Percentiles rank a stretch among this genome's conserved stretches.
phyloP scores from a whole-genome alignment of 257 asterid species.

The Solanum bulbocastanum region DNA sequence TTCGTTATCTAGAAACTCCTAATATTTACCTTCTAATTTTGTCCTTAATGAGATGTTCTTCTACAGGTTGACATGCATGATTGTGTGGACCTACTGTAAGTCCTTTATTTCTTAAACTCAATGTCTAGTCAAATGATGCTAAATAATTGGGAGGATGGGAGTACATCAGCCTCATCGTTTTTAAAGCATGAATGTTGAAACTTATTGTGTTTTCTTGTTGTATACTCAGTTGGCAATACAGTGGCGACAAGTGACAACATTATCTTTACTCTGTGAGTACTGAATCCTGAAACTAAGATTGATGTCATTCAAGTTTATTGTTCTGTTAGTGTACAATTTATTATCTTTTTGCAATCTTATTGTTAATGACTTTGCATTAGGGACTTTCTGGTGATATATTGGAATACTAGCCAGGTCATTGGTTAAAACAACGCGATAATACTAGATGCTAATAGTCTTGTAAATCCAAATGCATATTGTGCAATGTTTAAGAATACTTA shows the following conservation, averaged over 20 bases:
- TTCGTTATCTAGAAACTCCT: not conserved
- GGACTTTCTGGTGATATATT: not conserved
- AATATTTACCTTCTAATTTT: not conserved
- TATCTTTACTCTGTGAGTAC: conserved; percentile 56
- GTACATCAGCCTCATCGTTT: not conserved
- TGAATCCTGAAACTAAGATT: conserved; percentile 12
- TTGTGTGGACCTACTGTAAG: not conserved
- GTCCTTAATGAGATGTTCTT: not conserved
- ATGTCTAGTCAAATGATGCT: not conserved
- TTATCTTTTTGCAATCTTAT: not conserved
- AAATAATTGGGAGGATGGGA: not conserved
- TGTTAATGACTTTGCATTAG: not conserved
- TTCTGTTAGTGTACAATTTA: not conserved
- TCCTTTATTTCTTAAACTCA: not conserved
- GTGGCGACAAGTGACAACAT: conserved; percentile 57
- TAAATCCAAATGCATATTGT: not conserved
- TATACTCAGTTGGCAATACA: conserved; percentile 56
- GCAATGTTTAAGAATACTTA: conserved; percentile 10
- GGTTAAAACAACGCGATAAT: not conserved
- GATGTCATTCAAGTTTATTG: not conserved
- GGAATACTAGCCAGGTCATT: not conserved
- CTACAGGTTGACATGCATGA: not conserved
- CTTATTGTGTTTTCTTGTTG: not conserved
- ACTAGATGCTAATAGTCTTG: not conserved
- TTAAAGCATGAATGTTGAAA: not conserved